Conservation (phyloP, 2,329 filamentous ascomycete genomes). For the Ceratocystiopsis brevicomis region DNA sequence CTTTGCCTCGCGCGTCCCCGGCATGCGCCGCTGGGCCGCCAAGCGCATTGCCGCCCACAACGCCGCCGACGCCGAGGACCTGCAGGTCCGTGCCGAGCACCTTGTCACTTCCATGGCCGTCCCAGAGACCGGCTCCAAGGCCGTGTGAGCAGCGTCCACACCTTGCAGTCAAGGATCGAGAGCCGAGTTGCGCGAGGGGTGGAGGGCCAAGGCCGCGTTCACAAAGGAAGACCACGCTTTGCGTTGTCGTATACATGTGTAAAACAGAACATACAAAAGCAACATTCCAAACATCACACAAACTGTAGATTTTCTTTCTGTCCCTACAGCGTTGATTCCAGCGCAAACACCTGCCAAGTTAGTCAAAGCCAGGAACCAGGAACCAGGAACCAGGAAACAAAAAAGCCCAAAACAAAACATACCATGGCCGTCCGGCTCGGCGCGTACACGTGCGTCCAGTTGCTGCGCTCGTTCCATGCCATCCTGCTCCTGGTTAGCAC, state of each 20-base stretch:
- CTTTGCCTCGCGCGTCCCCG: constrained; percentile 5
- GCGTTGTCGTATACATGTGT: too few species aligned
- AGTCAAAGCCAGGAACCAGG: too few species aligned
- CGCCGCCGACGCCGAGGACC: constrained; percentile 6
- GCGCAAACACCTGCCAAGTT: constrained; percentile 11
- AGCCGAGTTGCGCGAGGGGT: too few species aligned
- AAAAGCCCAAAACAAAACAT: constrained; percentile 14
- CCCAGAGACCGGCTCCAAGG: too few species aligned
- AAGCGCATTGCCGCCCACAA: constrained; percentile 8
- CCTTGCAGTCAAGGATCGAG: too few species aligned
- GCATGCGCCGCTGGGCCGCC: constrained; percentile 8
- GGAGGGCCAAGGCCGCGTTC: too few species aligned
- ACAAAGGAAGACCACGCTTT: too few species aligned
- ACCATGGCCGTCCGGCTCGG: constrained; percentile 71
- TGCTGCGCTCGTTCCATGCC: constrained; percentile 74
- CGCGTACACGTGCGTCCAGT: constrained; percentile 84
- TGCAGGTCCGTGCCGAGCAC: constrained; percentile 6
- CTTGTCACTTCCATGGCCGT: neutral
- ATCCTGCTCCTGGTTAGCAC: constrained; percentile 23
- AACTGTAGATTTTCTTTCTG: too few species aligned
- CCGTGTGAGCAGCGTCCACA: too few species aligned
- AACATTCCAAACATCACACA: too few species aligned
- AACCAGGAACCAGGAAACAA: too few species aligned
- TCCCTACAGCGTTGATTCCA: constrained; percentile 15
- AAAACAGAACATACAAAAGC: too few species aligned